Base-by-base conservation (phyloP, 352 stramenopile genomes). In the Detonula confervacea region DNA sequence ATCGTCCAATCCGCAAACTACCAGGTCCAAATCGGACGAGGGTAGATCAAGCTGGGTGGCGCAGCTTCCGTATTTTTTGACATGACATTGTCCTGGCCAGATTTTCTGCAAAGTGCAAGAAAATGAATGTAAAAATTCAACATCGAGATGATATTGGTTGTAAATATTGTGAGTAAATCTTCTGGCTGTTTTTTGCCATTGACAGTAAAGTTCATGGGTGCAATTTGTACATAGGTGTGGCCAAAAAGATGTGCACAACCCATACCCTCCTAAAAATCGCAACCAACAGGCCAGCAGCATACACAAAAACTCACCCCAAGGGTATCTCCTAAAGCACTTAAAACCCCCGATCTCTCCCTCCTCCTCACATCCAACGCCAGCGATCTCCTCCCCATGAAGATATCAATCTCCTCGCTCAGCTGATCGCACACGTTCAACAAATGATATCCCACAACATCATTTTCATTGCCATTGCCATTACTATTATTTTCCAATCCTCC, bases 11-110 rank as follows among this genome's bases (percentile, higher is more conserved):
- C 87, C 87, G 71, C 96, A 98, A 56, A 99, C 97, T 4, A 99
- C 96, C 44, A 99, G 90, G 80, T 99, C 97, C 14, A 99, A 87
- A 86, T 99, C 97, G 52, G 96, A 98, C 24, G 95, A 98, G 7
- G 97, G 97, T 9, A 99, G 90, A 54, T 97, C 95, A 22, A 99
- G 91, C 18, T 96, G 88, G 1, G 96, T 98, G 30, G 97, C 95
- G 86, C 97, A 98, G 24, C 96, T 98, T 2, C 97, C 97, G 75
- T 98, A 99, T 77, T 91, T 88, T 84, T 93, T 84, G 37, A 92
- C 88, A 24, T 74, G 76, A 55, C 83, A 89, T 24, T 67, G 72
- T 25, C 62, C 72, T 5, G 83, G 71, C 88, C 88, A 93, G 61
- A 93, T 90, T 57, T 76, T 79, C 67, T 88, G 54, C 2, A 64